A percentile compares a stretch with the other conserved stretches of the same genome.
Evolutionary conservation across 2,329 filamentous ascomycete genomes (phyloP).

Genomic region (Ascosphaera apis): DNA sequence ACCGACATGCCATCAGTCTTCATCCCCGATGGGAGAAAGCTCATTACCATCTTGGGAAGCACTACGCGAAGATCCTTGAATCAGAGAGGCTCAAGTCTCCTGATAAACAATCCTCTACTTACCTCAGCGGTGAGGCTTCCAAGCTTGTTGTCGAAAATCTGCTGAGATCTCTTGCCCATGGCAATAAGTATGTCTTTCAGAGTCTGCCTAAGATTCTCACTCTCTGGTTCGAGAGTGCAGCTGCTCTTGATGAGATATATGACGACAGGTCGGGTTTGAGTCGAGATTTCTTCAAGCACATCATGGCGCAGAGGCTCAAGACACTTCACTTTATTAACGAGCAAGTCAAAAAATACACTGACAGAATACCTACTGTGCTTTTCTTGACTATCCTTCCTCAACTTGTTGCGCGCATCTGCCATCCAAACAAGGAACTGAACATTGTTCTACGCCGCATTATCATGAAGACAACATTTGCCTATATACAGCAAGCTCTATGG

Average conservation of each 20-base stretch:
- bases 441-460: slow-evolving; percentile 58
- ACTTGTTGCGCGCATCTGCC: slow-evolving; percentile 85
- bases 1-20: slow-evolving; percentile 43
- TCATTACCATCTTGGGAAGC: slow-evolving; percentile 86
- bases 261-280: slow-evolving; percentile 22
- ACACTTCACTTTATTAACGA: slow-evolving; percentile 47
- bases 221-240: slow-evolving; percentile 79
- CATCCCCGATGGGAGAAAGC: slow-evolving; percentile 66
- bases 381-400: slow-evolving; percentile 53
- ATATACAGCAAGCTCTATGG: slow-evolving; percentile 85
- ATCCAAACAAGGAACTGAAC: slow-evolving; percentile 58
- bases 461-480: slow-evolving; percentile 58
- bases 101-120: slow-evolving; percentile 54
- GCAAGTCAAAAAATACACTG: slow-evolving; percentile 59
- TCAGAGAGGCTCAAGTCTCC: slow-evolving; percentile 58
- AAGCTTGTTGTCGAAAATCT: slow-evolving; percentile 90
- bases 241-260: slow-evolving; percentile 40
- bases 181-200: slow-evolving; percentile 90
- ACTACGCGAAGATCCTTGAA: slow-evolving; percentile 91
- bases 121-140: slow-evolving; percentile 58
- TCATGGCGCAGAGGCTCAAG: slow-evolving; percentile 30
- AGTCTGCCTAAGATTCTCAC: slow-evolving; percentile 80
- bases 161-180: slow-evolving; percentile 61
- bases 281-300: slow-evolving; percentile 25
- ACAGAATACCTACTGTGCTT: slow-evolving; percentile 23